A percentile compares a stretch with the other conserved stretches of the same genome.
phyloP scores from a whole-genome alignment of 2,329 filamentous ascomycete species.

The Celoporthe dispersa region DNA sequence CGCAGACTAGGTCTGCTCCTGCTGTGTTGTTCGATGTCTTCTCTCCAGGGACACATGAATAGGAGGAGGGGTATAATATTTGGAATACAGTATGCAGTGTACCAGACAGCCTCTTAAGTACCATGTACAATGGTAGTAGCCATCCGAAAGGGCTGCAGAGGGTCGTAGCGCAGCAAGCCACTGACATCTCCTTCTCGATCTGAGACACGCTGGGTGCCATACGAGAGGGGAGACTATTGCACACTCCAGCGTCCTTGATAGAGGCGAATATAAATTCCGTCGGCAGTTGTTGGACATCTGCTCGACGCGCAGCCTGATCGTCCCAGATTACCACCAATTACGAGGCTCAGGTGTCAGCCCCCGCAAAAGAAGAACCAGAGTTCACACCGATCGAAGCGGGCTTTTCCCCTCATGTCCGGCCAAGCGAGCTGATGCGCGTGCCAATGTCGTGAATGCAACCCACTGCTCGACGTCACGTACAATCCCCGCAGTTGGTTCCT shows the following conservation, averaged over 20 bases:
- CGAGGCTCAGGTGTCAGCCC: constrained; percentile 17
- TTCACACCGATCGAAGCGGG: background rate
- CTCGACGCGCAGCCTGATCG: background rate
- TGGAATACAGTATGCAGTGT: background rate
- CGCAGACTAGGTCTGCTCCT: background rate
- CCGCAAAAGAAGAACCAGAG: constrained; percentile 15
- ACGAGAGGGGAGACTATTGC: background rate
- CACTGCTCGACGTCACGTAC: background rate
- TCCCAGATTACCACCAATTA: constrained; percentile 9
- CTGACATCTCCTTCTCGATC: background rate
- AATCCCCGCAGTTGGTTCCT: constrained; percentile 8
- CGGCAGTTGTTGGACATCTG: background rate
- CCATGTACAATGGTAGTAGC: background rate
- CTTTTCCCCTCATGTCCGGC: background rate
- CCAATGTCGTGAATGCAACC: background rate
- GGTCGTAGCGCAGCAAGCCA: background rate
- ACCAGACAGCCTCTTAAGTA: background rate
- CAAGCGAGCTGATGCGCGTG: constrained; percentile 17
- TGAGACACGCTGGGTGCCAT: background rate
- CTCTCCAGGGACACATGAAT: background rate
- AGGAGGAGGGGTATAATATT: background rate
- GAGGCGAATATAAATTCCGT: constrained; percentile 15
- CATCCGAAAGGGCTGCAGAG: background rate
- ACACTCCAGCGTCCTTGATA: background rate
- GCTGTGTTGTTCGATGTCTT: background rate